phyloP scores from a whole-genome alignment of 345 rosid genomes.

The Noccaea bulbosa region DNA sequence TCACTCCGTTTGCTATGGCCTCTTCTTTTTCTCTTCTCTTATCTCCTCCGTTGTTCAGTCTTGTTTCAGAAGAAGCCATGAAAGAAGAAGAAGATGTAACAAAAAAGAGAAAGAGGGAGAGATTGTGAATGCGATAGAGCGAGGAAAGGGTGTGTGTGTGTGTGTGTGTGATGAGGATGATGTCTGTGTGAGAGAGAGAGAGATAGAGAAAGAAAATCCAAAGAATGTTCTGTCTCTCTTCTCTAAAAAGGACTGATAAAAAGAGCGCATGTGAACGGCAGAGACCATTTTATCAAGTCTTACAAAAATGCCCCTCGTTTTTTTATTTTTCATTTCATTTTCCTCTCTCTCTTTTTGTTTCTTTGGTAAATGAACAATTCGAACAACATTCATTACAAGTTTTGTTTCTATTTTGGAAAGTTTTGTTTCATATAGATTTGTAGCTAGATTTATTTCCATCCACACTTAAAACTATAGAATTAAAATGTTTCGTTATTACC shows the following conservation, averaged over 20 bases:
- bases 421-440: neutral
- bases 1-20: constrained; percentile 89
- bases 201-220: constrained; percentile 43
- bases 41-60: constrained; percentile 46
- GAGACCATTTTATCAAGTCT: constrained; percentile 31
- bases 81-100: constrained; percentile 41
- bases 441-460: constrained; percentile 7
- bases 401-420: neutral
- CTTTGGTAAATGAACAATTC: constrained; percentile 4
- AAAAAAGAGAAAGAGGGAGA: constrained; percentile 36
- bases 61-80: constrained; percentile 66
- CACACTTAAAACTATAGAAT: constrained; percentile 2
- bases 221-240: constrained; percentile 53
- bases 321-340: neutral
- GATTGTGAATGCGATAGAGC: constrained; percentile 37
- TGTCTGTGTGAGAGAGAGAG: constrained; percentile 44
- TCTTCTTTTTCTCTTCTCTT: constrained; percentile 63
- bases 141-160: constrained; percentile 1
- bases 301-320: constrained; percentile 44
- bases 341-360: constrained; percentile 1
- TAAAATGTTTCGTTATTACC: neutral
- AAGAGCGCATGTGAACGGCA: constrained; percentile 52
- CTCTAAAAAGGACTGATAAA: constrained; percentile 45
- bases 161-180: constrained; percentile 43
- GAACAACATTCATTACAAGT: too few relatives aligned